A percentile compares a stretch with the other conserved stretches of the same genome.
phyloP scores from a whole-genome alignment of 495 filamentous ascomycete genomes.

The Penicillium pancosmium region DNA sequence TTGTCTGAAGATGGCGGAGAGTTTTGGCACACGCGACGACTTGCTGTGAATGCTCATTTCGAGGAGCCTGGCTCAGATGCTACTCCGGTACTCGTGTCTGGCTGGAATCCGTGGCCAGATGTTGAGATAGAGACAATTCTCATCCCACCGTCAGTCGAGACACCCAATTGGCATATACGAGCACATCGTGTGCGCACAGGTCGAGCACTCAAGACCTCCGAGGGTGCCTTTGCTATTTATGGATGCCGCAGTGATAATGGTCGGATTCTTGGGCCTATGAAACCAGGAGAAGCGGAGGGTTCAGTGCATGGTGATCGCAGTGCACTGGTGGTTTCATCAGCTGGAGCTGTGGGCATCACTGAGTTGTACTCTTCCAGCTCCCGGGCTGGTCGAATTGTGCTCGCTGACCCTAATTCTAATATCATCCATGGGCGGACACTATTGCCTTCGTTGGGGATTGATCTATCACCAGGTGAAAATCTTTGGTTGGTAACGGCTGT shows the following conservation, averaged over 20 bases:
- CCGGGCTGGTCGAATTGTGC: slow-evolving; percentile 61
- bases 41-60: slow-evolving; percentile 60
- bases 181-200: slow-evolving; percentile 61
- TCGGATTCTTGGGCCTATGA: slow-evolving; percentile 58
- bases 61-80: slow-evolving; percentile 49
- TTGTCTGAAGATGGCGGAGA: slow-evolving; percentile 78
- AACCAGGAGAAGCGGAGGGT: slow-evolving; percentile 54
- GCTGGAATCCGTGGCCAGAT: slow-evolving; percentile 69
- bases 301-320: slow-evolving; percentile 50
- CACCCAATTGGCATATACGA: slow-evolving; percentile 70
- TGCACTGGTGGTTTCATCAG: slow-evolving; percentile 65
- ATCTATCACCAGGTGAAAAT: slow-evolving; percentile 37
- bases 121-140: slow-evolving; percentile 66
- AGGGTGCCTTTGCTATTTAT: slow-evolving; percentile 72
- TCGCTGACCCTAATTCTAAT: slow-evolving; percentile 79
- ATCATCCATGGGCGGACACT: slow-evolving; percentile 69
- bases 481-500: slow-evolving; percentile 55
- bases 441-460: slow-evolving; percentile 61
- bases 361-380: slow-evolving; percentile 51
- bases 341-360: slow-evolving; percentile 69
- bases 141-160: slow-evolving; percentile 54
- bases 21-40: slow-evolving; percentile 73
- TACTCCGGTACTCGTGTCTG: slow-evolving; percentile 61
- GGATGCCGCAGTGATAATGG: slow-evolving; percentile 61
- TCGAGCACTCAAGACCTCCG: slow-evolving; percentile 64